These are phyloP conservation scores for Pseudogymnoascus pannorum DNA, from an alignment of 2,329 filamentous ascomycete species.

Conservation along the genomic window DNA sequence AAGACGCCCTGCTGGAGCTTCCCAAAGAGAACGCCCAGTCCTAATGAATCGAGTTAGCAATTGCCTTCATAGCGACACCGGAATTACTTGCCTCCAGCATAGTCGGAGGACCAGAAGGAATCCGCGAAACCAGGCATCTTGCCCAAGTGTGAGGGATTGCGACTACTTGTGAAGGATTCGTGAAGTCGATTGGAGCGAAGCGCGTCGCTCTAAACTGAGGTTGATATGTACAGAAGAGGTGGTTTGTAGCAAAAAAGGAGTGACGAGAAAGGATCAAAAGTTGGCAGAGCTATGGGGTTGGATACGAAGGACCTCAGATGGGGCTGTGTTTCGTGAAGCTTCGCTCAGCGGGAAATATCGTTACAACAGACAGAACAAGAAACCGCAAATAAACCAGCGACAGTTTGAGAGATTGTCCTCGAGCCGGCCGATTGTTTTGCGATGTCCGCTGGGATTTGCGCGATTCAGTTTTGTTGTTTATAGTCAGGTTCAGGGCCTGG, in stretches of 20 bases:
- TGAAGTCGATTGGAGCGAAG: slow-evolving; percentile 9
- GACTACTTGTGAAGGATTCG: background rate
- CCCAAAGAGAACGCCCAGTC: slow-evolving; percentile 86
- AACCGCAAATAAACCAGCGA: background rate
- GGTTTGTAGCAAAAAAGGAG: background rate
- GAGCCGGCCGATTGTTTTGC: slow-evolving; percentile 5
- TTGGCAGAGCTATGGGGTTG: background rate
- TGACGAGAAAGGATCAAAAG: background rate
- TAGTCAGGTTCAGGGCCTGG: slow-evolving; percentile 4
- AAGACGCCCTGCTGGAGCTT: slow-evolving; percentile 95
- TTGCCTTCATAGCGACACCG: background rate
- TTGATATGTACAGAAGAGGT: slow-evolving; percentile 6
- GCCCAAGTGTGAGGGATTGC: slow-evolving; percentile 13
- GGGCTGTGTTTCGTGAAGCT: slow-evolving; percentile 2
- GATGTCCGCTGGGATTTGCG: background rate
- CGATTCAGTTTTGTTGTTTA: slow-evolving; percentile 9
- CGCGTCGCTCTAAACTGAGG: background rate
- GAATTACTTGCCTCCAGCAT: slow-evolving; percentile 70
- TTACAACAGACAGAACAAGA: background rate
- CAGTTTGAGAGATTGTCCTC: background rate
- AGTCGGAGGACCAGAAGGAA: slow-evolving; percentile 97
- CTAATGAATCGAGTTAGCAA: slow-evolving; percentile 31
- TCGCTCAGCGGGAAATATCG: background rate
- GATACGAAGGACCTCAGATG: background rate
- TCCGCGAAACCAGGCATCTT: slow-evolving; percentile 85